Evolutionary conservation across 345 rosid species (phyloP).

Genomic region (Chamaenerion angustifolium): DNA sequence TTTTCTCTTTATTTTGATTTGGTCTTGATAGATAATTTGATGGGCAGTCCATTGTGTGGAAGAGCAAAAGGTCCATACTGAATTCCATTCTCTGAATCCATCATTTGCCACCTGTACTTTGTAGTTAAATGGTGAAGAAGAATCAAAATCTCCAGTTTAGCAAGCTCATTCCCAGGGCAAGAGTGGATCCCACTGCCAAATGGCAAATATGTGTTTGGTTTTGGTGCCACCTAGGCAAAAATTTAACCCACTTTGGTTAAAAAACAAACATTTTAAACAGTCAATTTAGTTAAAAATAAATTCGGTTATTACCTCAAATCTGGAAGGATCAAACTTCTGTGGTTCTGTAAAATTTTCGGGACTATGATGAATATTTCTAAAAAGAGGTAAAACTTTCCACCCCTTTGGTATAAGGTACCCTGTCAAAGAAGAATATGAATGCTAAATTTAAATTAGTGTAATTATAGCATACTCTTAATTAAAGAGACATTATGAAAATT

Average conservation of each 20-base stretch:
- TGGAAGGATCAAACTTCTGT: conserved; percentile 29
- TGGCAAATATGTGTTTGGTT: conserved; percentile 82
- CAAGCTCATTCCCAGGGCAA: conserved; percentile 84
- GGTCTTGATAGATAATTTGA: too few species aligned
- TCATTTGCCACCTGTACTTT: conserved; percentile 61
- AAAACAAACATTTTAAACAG: too few species aligned
- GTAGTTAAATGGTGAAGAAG: conserved; percentile 83
- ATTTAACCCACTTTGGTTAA: too few species aligned
- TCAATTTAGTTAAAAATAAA: too few species aligned
- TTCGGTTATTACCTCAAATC: conserved; percentile 23
- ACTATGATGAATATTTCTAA: conserved; percentile 36
- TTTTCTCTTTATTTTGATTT: too few species aligned
- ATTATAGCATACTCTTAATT: too few species aligned
- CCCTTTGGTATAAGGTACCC: conserved; percentile 44
- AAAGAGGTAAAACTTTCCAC: conserved; percentile 47
- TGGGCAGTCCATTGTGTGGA: too few species aligned
- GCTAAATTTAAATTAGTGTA: too few species aligned
- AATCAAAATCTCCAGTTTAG: conserved; percentile 62
- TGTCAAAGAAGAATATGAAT: conserved; percentile 4
- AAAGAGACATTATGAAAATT: too few species aligned
- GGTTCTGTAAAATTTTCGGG: conserved; percentile 32
- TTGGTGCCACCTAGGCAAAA: conserved; percentile 49
- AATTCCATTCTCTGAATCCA: conserved; percentile 23
- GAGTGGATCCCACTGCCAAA: conserved; percentile 82
- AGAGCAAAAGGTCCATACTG: too few species aligned